Conservation (phyloP, 208 protist species). For the Wallacemonas sp. region DNA sequence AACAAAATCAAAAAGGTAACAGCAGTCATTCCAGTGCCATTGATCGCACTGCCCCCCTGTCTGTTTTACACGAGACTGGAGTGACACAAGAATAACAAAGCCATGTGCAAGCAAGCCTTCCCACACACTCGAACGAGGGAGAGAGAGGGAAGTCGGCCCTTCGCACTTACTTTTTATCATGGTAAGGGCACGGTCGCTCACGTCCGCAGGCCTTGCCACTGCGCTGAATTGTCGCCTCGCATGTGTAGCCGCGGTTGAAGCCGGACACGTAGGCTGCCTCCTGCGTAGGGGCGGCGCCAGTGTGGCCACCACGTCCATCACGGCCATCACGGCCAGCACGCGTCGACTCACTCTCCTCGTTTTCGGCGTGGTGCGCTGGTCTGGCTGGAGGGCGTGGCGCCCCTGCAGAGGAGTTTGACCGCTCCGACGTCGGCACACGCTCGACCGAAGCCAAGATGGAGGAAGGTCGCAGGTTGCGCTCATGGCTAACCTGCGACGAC, state of each 20-base stretch:
- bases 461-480: conserved; percentile 35
- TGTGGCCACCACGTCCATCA: not conserved
- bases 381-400: no score
- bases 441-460: conserved; percentile 36
- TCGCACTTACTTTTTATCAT: conserved; percentile 26
- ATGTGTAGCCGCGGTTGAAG: conserved; percentile 14
- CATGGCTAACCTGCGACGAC: not conserved
- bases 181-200: conserved; percentile 47
- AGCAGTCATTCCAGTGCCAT: no score
- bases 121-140: not conserved
- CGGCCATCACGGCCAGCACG: not conserved
- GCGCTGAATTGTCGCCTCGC: conserved; percentile 51
- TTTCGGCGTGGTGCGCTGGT: no score
- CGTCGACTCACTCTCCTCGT: no score
- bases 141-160: not conserved
- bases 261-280: not conserved
- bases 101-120: no score
- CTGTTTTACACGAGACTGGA: no score
- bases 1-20: no score
- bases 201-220: conserved; percentile 51
- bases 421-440: conserved; percentile 9
- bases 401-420: not conserved
- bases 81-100: no score
- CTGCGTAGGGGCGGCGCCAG: not conserved
- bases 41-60: no score